Evolutionary conservation across 192 early-diverging fungal genomes (phyloP), one percentile per base, ranked within the genome.

Genomic region (Backusella australiensis): DNA sequence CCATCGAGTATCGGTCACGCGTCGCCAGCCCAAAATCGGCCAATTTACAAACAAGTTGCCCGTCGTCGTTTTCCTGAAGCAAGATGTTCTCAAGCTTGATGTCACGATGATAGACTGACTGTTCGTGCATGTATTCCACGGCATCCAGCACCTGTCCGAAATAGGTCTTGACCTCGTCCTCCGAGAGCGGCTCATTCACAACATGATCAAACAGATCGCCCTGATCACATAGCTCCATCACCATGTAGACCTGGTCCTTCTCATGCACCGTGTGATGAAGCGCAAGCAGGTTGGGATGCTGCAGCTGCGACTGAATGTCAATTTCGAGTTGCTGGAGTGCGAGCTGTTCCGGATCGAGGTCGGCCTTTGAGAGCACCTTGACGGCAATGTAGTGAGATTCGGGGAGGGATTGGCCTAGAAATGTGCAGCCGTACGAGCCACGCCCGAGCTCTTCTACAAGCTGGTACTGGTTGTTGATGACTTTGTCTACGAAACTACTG

Each of bases 171-270:
- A 90, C 84, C 70, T 93, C 89, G 3, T 75, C 69, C n/a, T 79
- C 72, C 19, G 82, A 80, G 65, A 84, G 82, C 15, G 92, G 90
- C 77, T 97, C 93, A 42, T 49, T 4, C 17, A 96, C 92, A 41
- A 99, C 89, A 84, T 96, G 94, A 68, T 99, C 96, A 84, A 95
- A 99, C 65, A 99, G 87, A 79, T 99, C 97, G 49, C 97, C 96
- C 59, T 81, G 79, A 32, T 93, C 87, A 73, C 94, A 94, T 78
- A 94, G 89, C 82, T 99, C 97, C 97, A 99, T 98, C 63, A 98
- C 90, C 72, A 99, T 85, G 82, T 93, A 97, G 11, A 97, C 88
- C 69, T 93, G 91, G 71, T 91, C 82, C 63, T 92, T 90, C 29
- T 94, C 94, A 85, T 98, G 96, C 72, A 97, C 90, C 72, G 96